These are phyloP conservation scores for Scheffersomyces spartinae DNA, from an alignment of 805 yeast species.

Conservation along the genomic window DNA sequence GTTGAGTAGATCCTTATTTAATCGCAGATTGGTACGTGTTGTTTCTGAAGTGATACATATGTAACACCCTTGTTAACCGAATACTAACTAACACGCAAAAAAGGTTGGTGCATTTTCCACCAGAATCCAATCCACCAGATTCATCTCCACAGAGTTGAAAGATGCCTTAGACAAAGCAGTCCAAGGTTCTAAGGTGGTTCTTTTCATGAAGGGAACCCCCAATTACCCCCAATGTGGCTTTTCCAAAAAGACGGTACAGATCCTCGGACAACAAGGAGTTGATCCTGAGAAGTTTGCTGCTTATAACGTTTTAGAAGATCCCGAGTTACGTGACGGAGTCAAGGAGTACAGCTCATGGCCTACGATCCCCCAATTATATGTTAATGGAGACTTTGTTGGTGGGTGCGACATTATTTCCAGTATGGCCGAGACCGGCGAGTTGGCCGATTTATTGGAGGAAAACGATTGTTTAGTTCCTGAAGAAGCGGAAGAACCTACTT, in stretches of 20 bases:
- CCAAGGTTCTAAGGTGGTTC: constrained; percentile 81
- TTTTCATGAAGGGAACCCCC: constrained; percentile 98
- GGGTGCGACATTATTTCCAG: constrained; percentile 93
- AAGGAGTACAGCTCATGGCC: constrained; percentile 98
- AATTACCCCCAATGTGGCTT: constrained; percentile 97
- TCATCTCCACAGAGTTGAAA: constrained; percentile 65
- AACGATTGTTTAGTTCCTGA: constrained; percentile 74
- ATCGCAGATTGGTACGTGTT: no score
- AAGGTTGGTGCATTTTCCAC: no score
- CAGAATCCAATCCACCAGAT: no score
- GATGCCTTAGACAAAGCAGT: constrained; percentile 83
- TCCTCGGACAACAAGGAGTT: constrained; percentile 92
- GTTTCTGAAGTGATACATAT: no score
- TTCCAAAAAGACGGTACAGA: constrained; percentile 87
- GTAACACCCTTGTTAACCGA: no score
- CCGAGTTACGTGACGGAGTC: constrained; percentile 87
- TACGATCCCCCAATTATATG: constrained; percentile 92
- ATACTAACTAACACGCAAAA: no score
- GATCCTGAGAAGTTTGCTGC: constrained; percentile 96
- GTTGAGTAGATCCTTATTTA: no score
- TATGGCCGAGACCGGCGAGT: constrained; percentile 88
- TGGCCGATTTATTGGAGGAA: constrained; percentile 70
- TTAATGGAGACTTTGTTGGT: constrained; percentile 85
- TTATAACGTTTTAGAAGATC: constrained; percentile 89
- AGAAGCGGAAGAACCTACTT: constrained; percentile 37